A percentile compares a stretch with the other conserved stretches of the same genome.
phyloP scores from a whole-genome alignment of 495 filamentous ascomycete species.

The Penicilliopsis zonata region DNA sequence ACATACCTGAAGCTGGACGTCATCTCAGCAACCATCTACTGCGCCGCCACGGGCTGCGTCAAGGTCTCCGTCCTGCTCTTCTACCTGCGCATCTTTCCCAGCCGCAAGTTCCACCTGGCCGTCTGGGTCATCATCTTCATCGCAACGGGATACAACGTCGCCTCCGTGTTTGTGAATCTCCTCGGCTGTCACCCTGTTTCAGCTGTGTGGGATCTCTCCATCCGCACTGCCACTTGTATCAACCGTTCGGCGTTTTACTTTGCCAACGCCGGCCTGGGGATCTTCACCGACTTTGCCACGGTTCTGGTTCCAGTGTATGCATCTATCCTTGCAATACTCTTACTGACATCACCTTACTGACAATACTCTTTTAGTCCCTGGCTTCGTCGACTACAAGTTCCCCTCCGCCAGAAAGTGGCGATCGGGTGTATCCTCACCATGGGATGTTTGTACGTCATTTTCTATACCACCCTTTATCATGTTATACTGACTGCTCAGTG shows the following conservation, averaged over 20 bases:
- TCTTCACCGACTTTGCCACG: slow-evolving; percentile 4
- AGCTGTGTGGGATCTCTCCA: slow-evolving; percentile 25
- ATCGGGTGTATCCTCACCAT: too few species aligned
- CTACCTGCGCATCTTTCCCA: slow-evolving; percentile 32
- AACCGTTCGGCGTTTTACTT: slow-evolving; percentile 4
- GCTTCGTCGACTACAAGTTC: too few species aligned
- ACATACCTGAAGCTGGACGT: slow-evolving; percentile 20
- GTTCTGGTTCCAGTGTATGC: too few species aligned
- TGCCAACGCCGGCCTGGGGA: slow-evolving; percentile 5
- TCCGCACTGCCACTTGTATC: slow-evolving; percentile 2
- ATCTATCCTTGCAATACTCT: too few species aligned
- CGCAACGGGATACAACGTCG: slow-evolving; percentile 22
- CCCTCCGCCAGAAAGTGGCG: too few species aligned
- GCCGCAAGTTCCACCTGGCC: slow-evolving; percentile 12
- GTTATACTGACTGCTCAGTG: too few species aligned
- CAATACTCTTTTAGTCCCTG: too few species aligned
- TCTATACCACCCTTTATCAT: too few species aligned
- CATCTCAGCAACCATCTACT: slow-evolving; percentile 19
- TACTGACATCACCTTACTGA: too few species aligned
- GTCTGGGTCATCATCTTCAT: slow-evolving; percentile 21
- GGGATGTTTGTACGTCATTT: too few species aligned
- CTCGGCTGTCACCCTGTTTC: slow-evolving; percentile 30
- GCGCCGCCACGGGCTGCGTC: too few species aligned
- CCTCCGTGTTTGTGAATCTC: slow-evolving; percentile 25
- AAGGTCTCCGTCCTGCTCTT: slow-evolving; percentile 29